Percentiles rank a stretch among this genome's conserved stretches.
Evolutionary conservation across 2,329 filamentous ascomycete genomes (phyloP).

Genomic region (Gaeumannomyces sp.): DNA sequence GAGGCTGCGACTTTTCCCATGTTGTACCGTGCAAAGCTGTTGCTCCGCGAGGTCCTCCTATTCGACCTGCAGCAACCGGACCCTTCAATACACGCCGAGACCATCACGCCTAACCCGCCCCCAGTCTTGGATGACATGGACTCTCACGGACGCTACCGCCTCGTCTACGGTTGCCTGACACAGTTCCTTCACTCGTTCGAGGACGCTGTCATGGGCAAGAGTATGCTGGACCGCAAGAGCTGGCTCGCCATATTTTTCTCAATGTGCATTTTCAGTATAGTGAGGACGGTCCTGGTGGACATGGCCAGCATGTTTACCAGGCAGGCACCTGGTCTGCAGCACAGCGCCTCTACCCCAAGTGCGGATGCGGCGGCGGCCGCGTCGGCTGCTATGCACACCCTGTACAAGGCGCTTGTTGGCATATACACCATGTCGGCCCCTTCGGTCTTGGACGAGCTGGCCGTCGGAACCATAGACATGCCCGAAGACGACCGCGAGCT

Average conservation of each 20-base stretch:
- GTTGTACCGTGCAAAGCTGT: conserved; percentile 47
- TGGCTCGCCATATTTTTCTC: conserved; percentile 49
- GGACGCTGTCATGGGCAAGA: conserved; percentile 31
- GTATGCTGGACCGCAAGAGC: conserved; percentile 33
- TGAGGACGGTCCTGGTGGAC: conserved; percentile 45
- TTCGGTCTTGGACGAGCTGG: conserved; percentile 38
- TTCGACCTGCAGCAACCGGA: conserved; percentile 46
- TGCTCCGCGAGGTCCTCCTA: conserved; percentile 48
- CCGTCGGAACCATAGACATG: conserved; percentile 25
- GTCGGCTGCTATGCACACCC: conserved; percentile 36
- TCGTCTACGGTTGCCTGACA: conserved; percentile 43
- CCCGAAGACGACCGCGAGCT: conserved; percentile 39
- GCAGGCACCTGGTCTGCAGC: conserved; percentile 10
- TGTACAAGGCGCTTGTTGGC: conserved; percentile 46
- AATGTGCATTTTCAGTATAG: conserved; percentile 52
- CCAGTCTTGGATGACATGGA: conserved; percentile 37
- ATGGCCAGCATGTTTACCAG: conserved; percentile 27
- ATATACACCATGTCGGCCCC: conserved; percentile 39
- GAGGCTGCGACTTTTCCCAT: conserved; percentile 45
- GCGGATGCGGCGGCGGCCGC: conserved; percentile 21
- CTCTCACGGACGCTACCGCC: conserved; percentile 38
- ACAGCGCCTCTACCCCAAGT: conserved; percentile 5
- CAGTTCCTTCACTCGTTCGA: conserved; percentile 50
- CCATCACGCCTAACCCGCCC: conserved; percentile 26
- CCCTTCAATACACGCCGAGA: conserved; percentile 35